Conservation (phyloP, 257 asterid species). For the Primulina eburnea region DNA sequence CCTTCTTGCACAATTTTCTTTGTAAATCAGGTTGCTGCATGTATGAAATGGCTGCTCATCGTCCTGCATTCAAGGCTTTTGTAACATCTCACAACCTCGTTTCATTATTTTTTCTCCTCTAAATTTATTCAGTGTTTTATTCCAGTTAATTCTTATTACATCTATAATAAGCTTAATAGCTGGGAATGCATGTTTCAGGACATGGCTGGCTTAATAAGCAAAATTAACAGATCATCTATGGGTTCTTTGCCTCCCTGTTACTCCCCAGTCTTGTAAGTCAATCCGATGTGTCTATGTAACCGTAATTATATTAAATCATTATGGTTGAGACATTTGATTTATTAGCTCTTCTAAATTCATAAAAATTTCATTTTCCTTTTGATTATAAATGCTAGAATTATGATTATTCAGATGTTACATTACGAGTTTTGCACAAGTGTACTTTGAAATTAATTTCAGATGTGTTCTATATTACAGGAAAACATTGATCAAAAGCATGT, state of each 20-base stretch:
- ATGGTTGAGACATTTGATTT: background rate
- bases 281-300: constrained; percentile 5
- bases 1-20: constrained; percentile 1
- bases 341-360: background rate
- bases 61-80: constrained; percentile 96
- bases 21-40: constrained; percentile 81
- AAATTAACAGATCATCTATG: constrained; percentile 88
- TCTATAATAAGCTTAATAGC: constrained; percentile 10
- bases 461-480: constrained; percentile 51
- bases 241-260: constrained; percentile 98
- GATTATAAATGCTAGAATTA: background rate
- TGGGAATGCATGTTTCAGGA: constrained; percentile 53
- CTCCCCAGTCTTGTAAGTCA: constrained; percentile 87
- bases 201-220: constrained; percentile 98
- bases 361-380: background rate
- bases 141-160: background rate
- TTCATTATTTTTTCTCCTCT: constrained; percentile 14
- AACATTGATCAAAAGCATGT: constrained; percentile 88
- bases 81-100: constrained; percentile 49
- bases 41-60: constrained; percentile 99
- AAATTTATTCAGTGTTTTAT: background rate
- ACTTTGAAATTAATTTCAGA: background rate
- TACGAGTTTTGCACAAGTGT: background rate
- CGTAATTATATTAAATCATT: background rate
- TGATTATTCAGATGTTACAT: background rate